Evolutionary conservation across 2,329 filamentous ascomycete genomes (phyloP).

Genomic region (Cadophora luteo-olivacea): DNA sequence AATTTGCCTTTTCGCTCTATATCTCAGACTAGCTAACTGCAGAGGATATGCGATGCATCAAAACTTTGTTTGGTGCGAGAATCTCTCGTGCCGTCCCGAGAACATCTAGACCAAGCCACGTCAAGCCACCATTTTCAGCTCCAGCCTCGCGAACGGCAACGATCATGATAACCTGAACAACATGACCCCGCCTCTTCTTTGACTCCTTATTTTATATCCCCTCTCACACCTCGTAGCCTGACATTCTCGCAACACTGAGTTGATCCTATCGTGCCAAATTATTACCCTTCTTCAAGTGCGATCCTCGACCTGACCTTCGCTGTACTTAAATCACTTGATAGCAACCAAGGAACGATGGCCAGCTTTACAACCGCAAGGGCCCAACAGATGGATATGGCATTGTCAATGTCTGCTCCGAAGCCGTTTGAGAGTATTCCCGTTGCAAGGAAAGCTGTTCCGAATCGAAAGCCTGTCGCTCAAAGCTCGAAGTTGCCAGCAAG

Average conservation of each 20-base stretch:
- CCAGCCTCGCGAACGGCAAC: conserved; percentile 5
- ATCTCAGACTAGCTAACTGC: background rate
- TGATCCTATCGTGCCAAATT: background rate
- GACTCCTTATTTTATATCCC: background rate
- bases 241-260: background rate
- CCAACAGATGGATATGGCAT: background rate
- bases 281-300: too few relatives aligned
- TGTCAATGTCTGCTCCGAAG: background rate
- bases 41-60: background rate
- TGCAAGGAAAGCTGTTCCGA: background rate
- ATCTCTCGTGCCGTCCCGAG: background rate
- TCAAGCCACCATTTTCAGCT: conserved; percentile 11
- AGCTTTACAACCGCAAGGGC: background rate
- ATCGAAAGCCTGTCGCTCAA: background rate
- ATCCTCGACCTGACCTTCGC: background rate
- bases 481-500: background rate
- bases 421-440: background rate
- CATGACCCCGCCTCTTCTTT: background rate
- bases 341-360: background rate
- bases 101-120: conserved; percentile 11
- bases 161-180: background rate
- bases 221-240: background rate
- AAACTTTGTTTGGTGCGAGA: background rate
- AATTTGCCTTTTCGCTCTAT: background rate
- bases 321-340: background rate